phyloP scores from a whole-genome alignment of 2,329 filamentous ascomycete genomes.

The Venturia carpophila region DNA sequence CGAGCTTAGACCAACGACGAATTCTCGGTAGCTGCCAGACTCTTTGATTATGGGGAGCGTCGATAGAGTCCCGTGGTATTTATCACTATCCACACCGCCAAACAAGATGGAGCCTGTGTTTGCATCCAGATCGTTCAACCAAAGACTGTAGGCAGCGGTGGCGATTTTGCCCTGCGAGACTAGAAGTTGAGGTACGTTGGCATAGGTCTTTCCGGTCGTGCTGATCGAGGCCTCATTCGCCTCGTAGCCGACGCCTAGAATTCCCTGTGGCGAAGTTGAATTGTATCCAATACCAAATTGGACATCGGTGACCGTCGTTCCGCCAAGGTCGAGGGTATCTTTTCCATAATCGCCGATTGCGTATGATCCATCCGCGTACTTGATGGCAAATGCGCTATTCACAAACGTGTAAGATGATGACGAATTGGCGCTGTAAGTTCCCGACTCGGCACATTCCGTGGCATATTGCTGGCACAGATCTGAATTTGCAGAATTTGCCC shows the following conservation, averaged over 20 bases:
- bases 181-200: constrained; percentile 59
- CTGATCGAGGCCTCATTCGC: constrained; percentile 69
- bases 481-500: constrained; percentile 59
- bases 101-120: constrained; percentile 67
- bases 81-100: constrained; percentile 70
- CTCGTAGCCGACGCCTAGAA: constrained; percentile 77
- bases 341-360: constrained; percentile 72
- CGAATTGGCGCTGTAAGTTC: constrained; percentile 59
- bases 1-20: constrained; percentile 45
- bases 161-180: constrained; percentile 54
- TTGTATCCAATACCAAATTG: constrained; percentile 69
- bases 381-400: constrained; percentile 74
- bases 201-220: constrained; percentile 42
- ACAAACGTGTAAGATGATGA: constrained; percentile 73
- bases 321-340: constrained; percentile 59
- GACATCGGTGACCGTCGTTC: constrained; percentile 45
- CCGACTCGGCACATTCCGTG: constrained; percentile 51
- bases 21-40: constrained; percentile 43
- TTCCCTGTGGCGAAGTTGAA: constrained; percentile 55
- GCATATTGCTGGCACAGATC: constrained; percentile 45
- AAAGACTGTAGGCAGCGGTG: constrained; percentile 56
- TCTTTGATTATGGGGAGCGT: constrained; percentile 51
- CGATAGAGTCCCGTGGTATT: constrained; percentile 58
- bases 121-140: constrained; percentile 51
- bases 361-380: constrained; percentile 74